Evolutionary conservation across 768 basidiomycete genomes (phyloP).

Genomic region (Amanita molliuscula): DNA sequence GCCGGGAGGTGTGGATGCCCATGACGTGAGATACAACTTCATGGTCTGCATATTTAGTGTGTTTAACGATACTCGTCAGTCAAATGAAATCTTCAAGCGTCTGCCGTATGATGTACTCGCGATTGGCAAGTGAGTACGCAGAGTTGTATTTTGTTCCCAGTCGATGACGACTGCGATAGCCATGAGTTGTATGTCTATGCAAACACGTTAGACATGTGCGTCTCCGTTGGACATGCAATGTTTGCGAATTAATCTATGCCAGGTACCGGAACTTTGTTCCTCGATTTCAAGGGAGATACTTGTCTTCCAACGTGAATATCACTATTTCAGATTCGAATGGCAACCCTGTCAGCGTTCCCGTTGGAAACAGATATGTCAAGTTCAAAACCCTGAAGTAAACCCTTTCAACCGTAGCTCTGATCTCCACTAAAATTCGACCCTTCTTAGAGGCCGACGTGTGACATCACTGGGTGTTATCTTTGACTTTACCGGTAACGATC

Average conservation of each 20-base stretch:
- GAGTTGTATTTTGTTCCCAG: neutral
- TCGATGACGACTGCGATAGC: conserved; percentile 20
- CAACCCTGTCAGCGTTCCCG: conserved; percentile 23
- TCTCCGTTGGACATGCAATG: neutral
- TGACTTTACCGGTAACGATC: conserved; percentile 63
- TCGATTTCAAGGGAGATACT: conserved; percentile 57
- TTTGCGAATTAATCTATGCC: neutral
- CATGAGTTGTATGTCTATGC: conserved; percentile 78
- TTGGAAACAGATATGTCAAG: conserved; percentile 50
- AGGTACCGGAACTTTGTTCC: conserved; percentile 61
- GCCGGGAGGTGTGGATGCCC: conserved; percentile 58
- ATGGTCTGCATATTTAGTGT: neutral
- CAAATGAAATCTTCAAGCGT: conserved; percentile 64
- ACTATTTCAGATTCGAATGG: conserved; percentile 42
- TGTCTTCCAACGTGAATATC: conserved; percentile 84
- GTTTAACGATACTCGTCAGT: conserved; percentile 23
- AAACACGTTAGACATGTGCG: conserved; percentile 57
- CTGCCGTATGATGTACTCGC: conserved; percentile 77
- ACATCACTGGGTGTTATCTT: conserved; percentile 76
- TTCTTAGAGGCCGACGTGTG: conserved; percentile 48
- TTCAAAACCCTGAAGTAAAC: conserved; percentile 65
- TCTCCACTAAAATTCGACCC: neutral
- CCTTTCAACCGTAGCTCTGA: neutral
- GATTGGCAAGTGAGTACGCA: conserved; percentile 63
- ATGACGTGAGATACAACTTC: conserved; percentile 37